A percentile compares a stretch with the other conserved stretches of the same genome.
Evolutionary conservation across 805 yeast species (phyloP).

Genomic region (Zygoascus ofunaensis): DNA sequence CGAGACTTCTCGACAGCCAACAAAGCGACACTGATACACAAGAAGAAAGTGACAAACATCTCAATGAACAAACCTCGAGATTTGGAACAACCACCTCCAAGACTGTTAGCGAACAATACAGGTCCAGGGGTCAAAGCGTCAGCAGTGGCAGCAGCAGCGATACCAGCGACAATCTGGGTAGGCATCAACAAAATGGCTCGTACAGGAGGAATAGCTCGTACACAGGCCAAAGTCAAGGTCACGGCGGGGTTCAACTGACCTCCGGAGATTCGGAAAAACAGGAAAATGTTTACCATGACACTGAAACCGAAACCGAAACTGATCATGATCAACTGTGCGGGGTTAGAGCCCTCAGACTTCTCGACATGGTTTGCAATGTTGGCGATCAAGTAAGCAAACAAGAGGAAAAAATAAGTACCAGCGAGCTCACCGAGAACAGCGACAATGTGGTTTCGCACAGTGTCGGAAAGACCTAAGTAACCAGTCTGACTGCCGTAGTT

Average conservation of each 20-base stretch:
- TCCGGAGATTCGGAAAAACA: conserved; percentile 70
- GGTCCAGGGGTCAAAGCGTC: conserved; percentile 77
- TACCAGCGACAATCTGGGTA: conserved; percentile 72
- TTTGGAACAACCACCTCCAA: conserved; percentile 65
- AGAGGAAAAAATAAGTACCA: conserved; percentile 78
- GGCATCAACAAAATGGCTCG: conserved; percentile 58
- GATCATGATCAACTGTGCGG: conserved; percentile 67
- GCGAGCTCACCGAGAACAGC: conserved; percentile 74
- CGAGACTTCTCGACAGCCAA: conserved; percentile 76
- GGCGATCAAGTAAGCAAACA: conserved; percentile 76
- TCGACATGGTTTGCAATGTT: conserved; percentile 66
- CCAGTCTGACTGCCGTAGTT: neutral
- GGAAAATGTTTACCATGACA: conserved; percentile 62
- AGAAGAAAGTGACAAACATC: conserved; percentile 65
- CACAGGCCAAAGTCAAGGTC: conserved; percentile 60
- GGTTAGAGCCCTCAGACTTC: conserved; percentile 39
- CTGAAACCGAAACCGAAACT: conserved; percentile 82
- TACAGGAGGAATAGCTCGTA: conserved; percentile 63
- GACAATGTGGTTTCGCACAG: conserved; percentile 49
- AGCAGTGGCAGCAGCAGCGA: conserved; percentile 89
- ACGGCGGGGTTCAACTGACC: conserved; percentile 90
- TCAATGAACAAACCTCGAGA: conserved; percentile 73
- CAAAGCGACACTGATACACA: conserved; percentile 70
- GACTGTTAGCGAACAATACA: conserved; percentile 57
- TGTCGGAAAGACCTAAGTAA: conserved; percentile 32